Conservation (phyloP, 2,329 filamentous ascomycete species). For the Fusarium circinatum region DNA sequence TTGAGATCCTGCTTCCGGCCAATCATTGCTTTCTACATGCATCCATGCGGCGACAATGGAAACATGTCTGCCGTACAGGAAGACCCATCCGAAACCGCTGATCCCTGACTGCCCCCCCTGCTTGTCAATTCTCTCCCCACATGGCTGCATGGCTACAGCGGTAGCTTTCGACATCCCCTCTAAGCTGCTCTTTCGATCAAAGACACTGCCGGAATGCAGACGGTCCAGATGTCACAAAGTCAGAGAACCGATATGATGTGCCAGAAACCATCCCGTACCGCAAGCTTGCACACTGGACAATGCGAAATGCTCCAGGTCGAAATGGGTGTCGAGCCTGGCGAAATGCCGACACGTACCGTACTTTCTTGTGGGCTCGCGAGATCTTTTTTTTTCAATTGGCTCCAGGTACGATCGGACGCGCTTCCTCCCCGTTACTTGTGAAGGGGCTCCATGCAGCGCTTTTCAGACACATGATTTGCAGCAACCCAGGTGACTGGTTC, state of each 20-base stretch:
- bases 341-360: conserved; percentile 28
- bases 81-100: conserved; percentile 42
- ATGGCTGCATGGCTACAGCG: conserved; percentile 37
- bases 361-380: conserved; percentile 30
- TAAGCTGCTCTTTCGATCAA: conserved; percentile 25
- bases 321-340: conserved; percentile 10
- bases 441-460: conserved; percentile 42
- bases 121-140: conserved; percentile 43
- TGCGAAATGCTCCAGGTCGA: background rate
- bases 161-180: conserved; percentile 33
- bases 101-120: conserved; percentile 36
- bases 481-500: conserved; percentile 42
- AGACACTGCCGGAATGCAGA: conserved; percentile 12
- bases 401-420: conserved; percentile 40
- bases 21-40: conserved; percentile 33
- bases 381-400: conserved; percentile 37
- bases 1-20: conserved; percentile 29
- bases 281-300: conserved; percentile 19
- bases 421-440: conserved; percentile 35
- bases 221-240: background rate
- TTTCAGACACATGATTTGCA: conserved; percentile 49
- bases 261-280: conserved; percentile 1
- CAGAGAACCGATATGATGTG: conserved; percentile 9
- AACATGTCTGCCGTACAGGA: conserved; percentile 44
- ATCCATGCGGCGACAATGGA: conserved; percentile 46